These are phyloP conservation scores for Diutina siamensis DNA, from an alignment of 1,139 yeast species.

Conservation along the genomic window DNA sequence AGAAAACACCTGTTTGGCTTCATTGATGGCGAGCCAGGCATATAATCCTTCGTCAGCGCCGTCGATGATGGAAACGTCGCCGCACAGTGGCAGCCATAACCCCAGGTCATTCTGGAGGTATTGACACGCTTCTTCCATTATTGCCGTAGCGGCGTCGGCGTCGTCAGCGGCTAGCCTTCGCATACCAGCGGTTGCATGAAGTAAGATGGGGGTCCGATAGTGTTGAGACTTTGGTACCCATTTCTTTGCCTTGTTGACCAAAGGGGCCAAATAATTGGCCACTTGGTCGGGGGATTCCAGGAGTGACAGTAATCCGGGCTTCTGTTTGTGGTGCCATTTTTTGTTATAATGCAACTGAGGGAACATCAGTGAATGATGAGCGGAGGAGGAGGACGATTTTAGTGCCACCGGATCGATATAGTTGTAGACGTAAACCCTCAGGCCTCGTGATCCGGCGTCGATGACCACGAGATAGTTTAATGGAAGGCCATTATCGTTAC, in stretches of 20 bases:
- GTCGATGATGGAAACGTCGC: conserved; percentile 51
- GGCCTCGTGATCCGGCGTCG: conserved; percentile 79
- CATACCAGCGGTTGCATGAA: conserved; percentile 79
- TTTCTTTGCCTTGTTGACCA: conserved; percentile 43
- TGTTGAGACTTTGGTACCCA: conserved; percentile 61
- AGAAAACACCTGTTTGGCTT: conserved; percentile 50
- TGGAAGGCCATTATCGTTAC: conserved; percentile 16
- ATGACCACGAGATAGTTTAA: conserved; percentile 61
- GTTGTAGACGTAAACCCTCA: conserved; percentile 61
- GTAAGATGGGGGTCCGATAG: conserved; percentile 60
- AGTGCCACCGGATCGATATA: conserved; percentile 41
- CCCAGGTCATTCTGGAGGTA: conserved; percentile 41
- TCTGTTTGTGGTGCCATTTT: conserved; percentile 48
- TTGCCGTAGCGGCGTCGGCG: conserved; percentile 41
- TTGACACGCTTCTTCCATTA: conserved; percentile 44
- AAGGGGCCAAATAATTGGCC: conserved; percentile 47
- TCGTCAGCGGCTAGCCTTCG: conserved; percentile 15
- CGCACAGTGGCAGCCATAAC: conserved; percentile 49
- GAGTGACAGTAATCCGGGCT: conserved; percentile 60
- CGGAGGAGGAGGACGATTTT: background rate
- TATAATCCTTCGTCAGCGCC: conserved; percentile 75
- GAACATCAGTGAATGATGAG: conserved; percentile 14
- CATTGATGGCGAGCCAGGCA: conserved; percentile 74
- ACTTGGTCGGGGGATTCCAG: conserved; percentile 38
- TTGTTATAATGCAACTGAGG: conserved; percentile 35